Conservation (phyloP, 2,329 filamentous ascomycete genomes). For the Diaporthe caulivora region DNA sequence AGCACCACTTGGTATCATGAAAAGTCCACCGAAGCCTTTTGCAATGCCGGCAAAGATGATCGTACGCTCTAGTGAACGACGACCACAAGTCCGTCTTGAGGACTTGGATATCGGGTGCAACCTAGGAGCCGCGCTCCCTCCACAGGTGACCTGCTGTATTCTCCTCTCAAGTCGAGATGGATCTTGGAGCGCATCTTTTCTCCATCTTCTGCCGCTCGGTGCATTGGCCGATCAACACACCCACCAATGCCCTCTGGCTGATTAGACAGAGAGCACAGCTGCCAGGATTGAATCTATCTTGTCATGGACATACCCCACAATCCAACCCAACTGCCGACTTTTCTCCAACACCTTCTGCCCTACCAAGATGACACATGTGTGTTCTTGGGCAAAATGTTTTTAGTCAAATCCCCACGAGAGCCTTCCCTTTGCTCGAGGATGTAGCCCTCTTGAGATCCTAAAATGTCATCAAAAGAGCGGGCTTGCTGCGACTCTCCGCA, state of each 20-base stretch:
- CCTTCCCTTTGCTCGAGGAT: neutral
- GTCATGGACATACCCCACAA: neutral
- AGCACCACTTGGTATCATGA: neutral
- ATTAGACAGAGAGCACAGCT: neutral
- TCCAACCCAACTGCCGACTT: neutral
- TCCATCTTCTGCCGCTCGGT: neutral
- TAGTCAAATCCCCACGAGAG: too few species aligned
- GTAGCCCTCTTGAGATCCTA: neutral
- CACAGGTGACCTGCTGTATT: neutral
- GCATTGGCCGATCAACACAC: neutral
- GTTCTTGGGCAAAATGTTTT: neutral
- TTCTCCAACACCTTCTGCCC: neutral
- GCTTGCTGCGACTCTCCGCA: neutral
- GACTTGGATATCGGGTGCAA: neutral
- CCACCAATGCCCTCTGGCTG: neutral
- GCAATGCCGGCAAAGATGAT: neutral
- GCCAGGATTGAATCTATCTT: too few species aligned
- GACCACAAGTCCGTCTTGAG: neutral
- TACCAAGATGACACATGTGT: neutral
- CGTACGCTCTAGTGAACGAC: neutral
- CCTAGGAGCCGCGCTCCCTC: neutral
- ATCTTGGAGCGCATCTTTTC: neutral
- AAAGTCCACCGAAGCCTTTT: too few species aligned
- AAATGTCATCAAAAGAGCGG: neutral
- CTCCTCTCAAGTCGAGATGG: neutral